Evolutionary conservation across 2,329 filamentous ascomycete species (phyloP), one percentile per base, ranked within the genome.

Genomic region (Madurella mycetomatis): DNA sequence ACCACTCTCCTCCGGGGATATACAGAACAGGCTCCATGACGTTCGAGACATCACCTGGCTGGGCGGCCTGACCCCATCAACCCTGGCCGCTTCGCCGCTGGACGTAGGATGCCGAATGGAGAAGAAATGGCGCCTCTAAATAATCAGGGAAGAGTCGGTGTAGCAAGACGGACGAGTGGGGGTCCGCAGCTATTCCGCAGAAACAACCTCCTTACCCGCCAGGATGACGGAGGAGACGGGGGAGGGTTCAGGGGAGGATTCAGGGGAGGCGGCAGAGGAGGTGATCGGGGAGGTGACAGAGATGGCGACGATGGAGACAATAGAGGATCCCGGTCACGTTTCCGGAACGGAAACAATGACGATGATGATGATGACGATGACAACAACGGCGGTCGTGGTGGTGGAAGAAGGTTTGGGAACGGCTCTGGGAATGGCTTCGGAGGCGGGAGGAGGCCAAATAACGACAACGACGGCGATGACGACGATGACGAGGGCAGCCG

Each of bases 101-200:
- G 30, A 25, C 44, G 9, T 56, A 57, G 57, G 50, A 64, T 65
- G 64, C 57, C 60, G 55, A 56, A 58, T 61, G 64, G 57, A 53
- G 57, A 63, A 57, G 59, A 55, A 41, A 69, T 69, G 67, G 66
- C 67, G 51, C 65, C 67, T 53, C 41, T 64, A 50, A 55, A 32
- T 32, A 54, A 56, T 13, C 44, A 16, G 32, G 53, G 50, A 49
- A 55, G 49, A 31, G 47, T 39, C 5, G 50, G 53, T 9, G 57
- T 44, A 41, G 58, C 54, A 43, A 53, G 58, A 46, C 54, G 58
- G 59, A 30, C 32, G 13, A 47, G 47, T 41, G 54, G 53, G 18
- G 54, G 41, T 2, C 34, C 47, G 12, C 54, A 40, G 15, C 41
- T 54, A 18, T 31, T 43, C 16, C 47, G 41, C 11, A 47, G 53